phyloP scores from a whole-genome alignment of 2,329 filamentous ascomycete species.

The Clonostachys sp. region DNA sequence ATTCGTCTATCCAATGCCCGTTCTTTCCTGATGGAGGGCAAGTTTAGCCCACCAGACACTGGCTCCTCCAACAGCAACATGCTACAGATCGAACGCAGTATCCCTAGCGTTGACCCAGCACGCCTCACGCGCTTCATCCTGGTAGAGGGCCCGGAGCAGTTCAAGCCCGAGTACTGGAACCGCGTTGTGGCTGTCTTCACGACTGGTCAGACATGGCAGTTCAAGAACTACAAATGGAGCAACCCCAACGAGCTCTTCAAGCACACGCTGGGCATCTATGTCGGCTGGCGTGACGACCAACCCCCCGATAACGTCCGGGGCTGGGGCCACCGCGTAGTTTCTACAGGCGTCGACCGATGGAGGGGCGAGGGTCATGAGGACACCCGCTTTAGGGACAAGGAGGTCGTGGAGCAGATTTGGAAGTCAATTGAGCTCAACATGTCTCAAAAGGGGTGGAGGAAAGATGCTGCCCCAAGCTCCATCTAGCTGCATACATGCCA shows the following conservation, averaged over 20 bases:
- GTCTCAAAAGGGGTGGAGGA: slow-evolving; percentile 78
- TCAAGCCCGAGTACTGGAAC: slow-evolving; percentile 97
- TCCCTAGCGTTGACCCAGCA: slow-evolving; percentile 65
- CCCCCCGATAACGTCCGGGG: slow-evolving; percentile 72
- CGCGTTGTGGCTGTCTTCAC: slow-evolving; percentile 95
- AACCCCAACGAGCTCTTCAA: slow-evolving; percentile 84
- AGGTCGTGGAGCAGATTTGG: slow-evolving; percentile 93
- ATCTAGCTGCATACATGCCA: slow-evolving; percentile 25
- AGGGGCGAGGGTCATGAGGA: slow-evolving; percentile 49
- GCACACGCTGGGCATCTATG: slow-evolving; percentile 80
- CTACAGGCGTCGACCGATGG: slow-evolving; percentile 81
- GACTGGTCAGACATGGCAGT: slow-evolving; percentile 96
- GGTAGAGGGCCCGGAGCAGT: slow-evolving; percentile 87
- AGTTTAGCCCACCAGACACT: slow-evolving; percentile 73
- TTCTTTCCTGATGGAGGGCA: slow-evolving; percentile 81
- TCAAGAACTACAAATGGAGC: slow-evolving; percentile 97
- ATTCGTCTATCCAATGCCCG: slow-evolving; percentile 96
- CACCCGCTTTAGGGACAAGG: slow-evolving; percentile 77
- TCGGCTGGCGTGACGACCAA: slow-evolving; percentile 86
- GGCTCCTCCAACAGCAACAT: slow-evolving; percentile 69
- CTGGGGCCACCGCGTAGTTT: slow-evolving; percentile 82
- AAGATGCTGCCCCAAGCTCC: slow-evolving; percentile 59
- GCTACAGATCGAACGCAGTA: slow-evolving; percentile 75
- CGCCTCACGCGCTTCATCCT: slow-evolving; percentile 89
- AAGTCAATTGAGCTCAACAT: slow-evolving; percentile 83